Base-by-base conservation (phyloP, 768 basidiomycete genomes). In the Suillus ampliporus region DNA sequence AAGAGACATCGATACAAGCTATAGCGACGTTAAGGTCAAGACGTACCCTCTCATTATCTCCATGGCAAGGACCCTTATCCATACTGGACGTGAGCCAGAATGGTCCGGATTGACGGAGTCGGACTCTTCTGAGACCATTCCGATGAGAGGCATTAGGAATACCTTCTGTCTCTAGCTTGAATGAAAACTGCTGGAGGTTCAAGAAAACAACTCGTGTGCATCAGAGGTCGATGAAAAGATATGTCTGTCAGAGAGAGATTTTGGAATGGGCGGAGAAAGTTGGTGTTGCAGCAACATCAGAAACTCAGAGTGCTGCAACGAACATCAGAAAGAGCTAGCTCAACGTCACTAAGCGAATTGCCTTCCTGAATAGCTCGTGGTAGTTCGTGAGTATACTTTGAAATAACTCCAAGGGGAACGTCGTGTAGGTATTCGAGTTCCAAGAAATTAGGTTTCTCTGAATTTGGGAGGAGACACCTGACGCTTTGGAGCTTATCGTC, bases 331-430 rank as follows among this genome's bases (percentile, higher is more conserved):
- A 58, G 41, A 6, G 58, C 6, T 34, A 23, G 41, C 9, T 21
- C 5, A 61, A 44, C 46, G 47, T 38, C 50, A 28, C 26, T 9
- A 19, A 28, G 1, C 26, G 23, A 72, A 78, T 41, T 67, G 92
- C 95, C 81, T 90, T 86, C 57, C 90, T 84, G 72, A 96, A 95
- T 0, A 94, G 80, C 19, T 83, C 84, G 65, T 94, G 89, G 68
- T 96, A 95, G 72, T 96, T 95, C 8, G 94, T 95, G 57, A 99
- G 79, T 2, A 98, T 93, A 69, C 96, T 98, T 78, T 99, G 97
- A 43, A 99, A 94, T 58, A 99, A 79, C 76, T 99, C 97, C n/a
- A 99, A 78, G 0, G 95, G 94, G 67, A 98, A 99, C 0, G 97
- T 98, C 76, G 69, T 92, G 92, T 50, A 99, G 79, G 57, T 83